Percentiles rank a stretch among this genome's conserved stretches.
phyloP scores from a whole-genome alignment of 2,329 filamentous ascomycete species.

The Ascochyta viciae-villosae region DNA sequence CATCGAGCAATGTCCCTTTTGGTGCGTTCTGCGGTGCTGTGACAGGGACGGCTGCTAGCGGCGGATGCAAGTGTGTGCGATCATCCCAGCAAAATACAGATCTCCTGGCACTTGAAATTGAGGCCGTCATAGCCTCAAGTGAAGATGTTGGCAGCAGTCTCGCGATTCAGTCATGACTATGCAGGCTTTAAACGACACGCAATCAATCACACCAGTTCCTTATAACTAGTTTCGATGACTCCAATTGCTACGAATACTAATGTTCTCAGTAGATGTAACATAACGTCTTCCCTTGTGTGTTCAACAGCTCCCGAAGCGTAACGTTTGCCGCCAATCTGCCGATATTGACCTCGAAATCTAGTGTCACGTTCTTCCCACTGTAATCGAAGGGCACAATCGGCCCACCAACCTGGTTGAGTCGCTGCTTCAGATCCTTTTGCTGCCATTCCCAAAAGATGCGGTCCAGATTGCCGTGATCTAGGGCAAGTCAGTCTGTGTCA shows the following conservation, averaged over 20 bases:
- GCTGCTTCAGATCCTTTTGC: background rate
- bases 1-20: background rate
- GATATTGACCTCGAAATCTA: slow-evolving; percentile 43
- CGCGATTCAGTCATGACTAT: background rate
- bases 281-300: slow-evolving; percentile 28
- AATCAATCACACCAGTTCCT: background rate
- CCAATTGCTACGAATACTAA: background rate
- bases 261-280: slow-evolving; percentile 33
- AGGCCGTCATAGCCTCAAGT: background rate
- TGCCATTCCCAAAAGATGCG: background rate
- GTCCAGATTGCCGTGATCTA: background rate
- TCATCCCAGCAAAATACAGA: background rate
- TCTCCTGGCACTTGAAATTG: background rate
- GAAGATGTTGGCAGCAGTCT: background rate
- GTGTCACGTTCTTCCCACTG: slow-evolving; percentile 36
- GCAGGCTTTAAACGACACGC: background rate
- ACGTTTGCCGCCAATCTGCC: slow-evolving; percentile 36
- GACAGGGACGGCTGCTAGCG: background rate
- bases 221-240: background rate
- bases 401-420: slow-evolving; percentile 32
- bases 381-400: slow-evolving; percentile 29
- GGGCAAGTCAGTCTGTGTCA: background rate
- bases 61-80: background rate
- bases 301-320: slow-evolving; percentile 38
- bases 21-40: background rate